Percentiles rank a stretch among this genome's conserved stretches.
These are phyloP conservation scores for Diaporthe vaccinii DNA, from an alignment of 2,329 filamentous ascomycete species.

Conservation along the genomic window DNA sequence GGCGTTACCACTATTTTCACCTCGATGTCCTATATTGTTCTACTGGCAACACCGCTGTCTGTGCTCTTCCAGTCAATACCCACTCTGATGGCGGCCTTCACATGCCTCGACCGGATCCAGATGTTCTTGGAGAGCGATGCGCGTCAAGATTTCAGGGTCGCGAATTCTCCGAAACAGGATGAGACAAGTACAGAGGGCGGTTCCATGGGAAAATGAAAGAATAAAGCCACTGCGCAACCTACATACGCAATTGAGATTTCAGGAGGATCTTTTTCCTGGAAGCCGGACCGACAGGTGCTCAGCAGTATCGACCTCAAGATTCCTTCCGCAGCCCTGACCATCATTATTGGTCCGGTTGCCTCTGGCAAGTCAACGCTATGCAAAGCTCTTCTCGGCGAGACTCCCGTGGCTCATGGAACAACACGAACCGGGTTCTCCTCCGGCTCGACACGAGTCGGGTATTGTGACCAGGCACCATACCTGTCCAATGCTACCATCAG, in stretches of 20 bases:
- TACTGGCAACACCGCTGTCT: conserved; percentile 51
- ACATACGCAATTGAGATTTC: conserved; percentile 36
- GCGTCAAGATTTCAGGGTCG: conserved; percentile 46
- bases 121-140: conserved; percentile 51
- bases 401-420: conserved; percentile 34
- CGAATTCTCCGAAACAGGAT: neutral
- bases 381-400: conserved; percentile 51
- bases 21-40: conserved; percentile 51
- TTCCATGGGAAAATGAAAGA: neutral
- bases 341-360: conserved; percentile 55
- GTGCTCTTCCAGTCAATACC: conserved; percentile 52
- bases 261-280: conserved; percentile 53
- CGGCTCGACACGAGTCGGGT: conserved; percentile 43
- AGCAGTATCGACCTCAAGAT: conserved; percentile 52
- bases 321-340: conserved; percentile 43
- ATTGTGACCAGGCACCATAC: conserved; percentile 43
- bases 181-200: neutral
- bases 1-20: conserved; percentile 49
- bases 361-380: conserved; percentile 55
- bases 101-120: conserved; percentile 54
- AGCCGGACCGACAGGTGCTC: conserved; percentile 46
- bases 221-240: neutral
- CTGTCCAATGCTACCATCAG: conserved; percentile 34
- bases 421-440: neutral
- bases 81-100: conserved; percentile 48